phyloP scores from a whole-genome alignment of 331 rosid genomes.

The Pyracantha coccinea region DNA sequence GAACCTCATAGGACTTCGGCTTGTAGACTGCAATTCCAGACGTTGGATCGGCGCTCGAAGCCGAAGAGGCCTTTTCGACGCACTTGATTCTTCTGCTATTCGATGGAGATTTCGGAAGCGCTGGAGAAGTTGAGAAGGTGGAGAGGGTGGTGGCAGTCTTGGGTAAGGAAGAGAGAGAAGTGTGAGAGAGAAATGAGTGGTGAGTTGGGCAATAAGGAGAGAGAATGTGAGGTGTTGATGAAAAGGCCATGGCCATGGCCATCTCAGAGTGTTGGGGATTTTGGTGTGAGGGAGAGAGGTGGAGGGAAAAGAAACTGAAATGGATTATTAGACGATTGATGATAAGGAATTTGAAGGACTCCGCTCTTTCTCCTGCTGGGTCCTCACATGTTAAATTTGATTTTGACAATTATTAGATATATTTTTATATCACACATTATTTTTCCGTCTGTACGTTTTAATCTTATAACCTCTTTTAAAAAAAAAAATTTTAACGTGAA shows the following conservation, averaged over 20 bases:
- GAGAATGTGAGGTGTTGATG: slow-evolving; percentile 24
- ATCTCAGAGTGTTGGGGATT: neutral
- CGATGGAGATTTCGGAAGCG: slow-evolving; percentile 3
- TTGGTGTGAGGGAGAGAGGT: neutral
- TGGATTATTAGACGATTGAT: neutral
- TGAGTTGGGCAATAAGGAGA: neutral
- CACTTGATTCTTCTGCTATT: slow-evolving; percentile 30
- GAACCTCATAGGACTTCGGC: slow-evolving; percentile 81
- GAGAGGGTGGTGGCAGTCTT: neutral
- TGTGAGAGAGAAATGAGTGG: neutral
- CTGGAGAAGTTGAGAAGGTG: slow-evolving; percentile 1
- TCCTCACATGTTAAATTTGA: neutral
- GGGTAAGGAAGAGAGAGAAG: slow-evolving; percentile 9
- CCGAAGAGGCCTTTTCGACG: slow-evolving; percentile 20
- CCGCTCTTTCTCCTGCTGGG: neutral
- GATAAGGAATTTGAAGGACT: neutral
- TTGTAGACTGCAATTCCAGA: slow-evolving; percentile 75
- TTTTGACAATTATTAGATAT: too few species aligned
- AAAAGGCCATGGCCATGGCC: slow-evolving; percentile 29
- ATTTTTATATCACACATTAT: too few species aligned
- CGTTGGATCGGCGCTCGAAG: slow-evolving; percentile 32
- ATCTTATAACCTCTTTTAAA: too few species aligned
- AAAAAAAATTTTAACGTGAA: accelerated
- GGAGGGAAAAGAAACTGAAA: slow-evolving; percentile 1
- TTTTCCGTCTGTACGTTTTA: too few species aligned